Evolutionary conservation across 2,329 filamentous ascomycete species (phyloP).

Genomic region (Emmonsiellopsis sp.): DNA sequence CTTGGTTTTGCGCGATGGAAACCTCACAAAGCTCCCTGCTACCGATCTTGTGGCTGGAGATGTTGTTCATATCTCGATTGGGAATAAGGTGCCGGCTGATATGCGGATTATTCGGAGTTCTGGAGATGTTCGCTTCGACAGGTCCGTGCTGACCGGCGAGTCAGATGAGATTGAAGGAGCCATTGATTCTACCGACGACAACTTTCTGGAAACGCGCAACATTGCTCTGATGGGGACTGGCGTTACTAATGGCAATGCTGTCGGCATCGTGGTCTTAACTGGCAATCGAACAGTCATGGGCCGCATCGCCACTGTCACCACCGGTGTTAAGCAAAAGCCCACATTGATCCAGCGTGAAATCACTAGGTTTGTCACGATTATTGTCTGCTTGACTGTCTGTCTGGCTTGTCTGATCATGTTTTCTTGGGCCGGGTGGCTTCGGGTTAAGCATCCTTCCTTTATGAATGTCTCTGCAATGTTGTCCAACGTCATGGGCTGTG

Average conservation of each 20-base stretch:
- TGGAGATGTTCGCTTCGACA: conserved; percentile 63
- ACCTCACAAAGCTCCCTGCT: conserved; percentile 42
- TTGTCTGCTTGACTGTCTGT: conserved; percentile 56
- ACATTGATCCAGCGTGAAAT: conserved; percentile 66
- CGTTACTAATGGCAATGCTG: conserved; percentile 60
- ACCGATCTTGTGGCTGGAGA: conserved; percentile 65
- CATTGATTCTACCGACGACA: conserved; percentile 56
- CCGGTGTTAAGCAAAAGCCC: conserved; percentile 57
- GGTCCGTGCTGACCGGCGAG: conserved; percentile 65
- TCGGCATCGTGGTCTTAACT: conserved; percentile 61
- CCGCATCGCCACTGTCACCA: conserved; percentile 63
- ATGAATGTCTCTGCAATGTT: conserved; percentile 65
- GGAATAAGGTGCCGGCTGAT: conserved; percentile 68
- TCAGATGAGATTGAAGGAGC: conserved; percentile 57
- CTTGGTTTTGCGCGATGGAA: conserved; percentile 55
- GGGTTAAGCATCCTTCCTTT: conserved; percentile 54
- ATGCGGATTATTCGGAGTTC: conserved; percentile 61
- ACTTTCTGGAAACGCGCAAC: conserved; percentile 68
- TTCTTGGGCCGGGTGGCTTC: conserved; percentile 58
- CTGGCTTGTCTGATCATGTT: conserved; percentile 47
- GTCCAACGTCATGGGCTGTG: conserved; percentile 62
- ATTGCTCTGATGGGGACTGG: conserved; percentile 71
- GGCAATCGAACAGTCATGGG: conserved; percentile 67
- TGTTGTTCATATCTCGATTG: conserved; percentile 57
- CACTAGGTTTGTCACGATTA: conserved; percentile 60